Conservation (phyloP, 331 rosid genomes). For the Pyrus hybrid region DNA sequence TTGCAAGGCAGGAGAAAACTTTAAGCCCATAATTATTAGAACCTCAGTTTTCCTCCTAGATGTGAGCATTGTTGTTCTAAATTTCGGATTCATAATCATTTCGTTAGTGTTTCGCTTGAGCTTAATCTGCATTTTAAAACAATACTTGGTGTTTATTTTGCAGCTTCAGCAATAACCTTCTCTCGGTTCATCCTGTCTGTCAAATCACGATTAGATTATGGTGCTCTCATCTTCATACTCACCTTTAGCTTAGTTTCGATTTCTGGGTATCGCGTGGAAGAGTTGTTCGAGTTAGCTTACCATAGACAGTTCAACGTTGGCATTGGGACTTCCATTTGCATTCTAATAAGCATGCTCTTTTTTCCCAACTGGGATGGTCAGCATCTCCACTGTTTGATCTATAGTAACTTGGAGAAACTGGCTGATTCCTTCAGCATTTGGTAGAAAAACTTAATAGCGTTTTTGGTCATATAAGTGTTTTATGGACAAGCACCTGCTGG, state of each 20-base stretch:
- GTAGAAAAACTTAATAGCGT: no score
- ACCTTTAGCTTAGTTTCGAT: slow-evolving; percentile 63
- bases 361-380: slow-evolving; percentile 77
- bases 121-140: not conserved
- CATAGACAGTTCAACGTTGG: slow-evolving; percentile 40
- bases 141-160: not conserved
- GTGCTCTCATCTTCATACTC: slow-evolving; percentile 63
- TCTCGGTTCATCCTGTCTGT: slow-evolving; percentile 65
- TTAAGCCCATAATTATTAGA: slow-evolving; percentile 50
- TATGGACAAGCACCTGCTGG: no score
- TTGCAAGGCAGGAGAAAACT: slow-evolving; percentile 40
- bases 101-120: not conserved
- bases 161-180: slow-evolving; percentile 79
- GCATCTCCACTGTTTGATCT: slow-evolving; percentile 36
- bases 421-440: slow-evolving; percentile 34
- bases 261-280: slow-evolving; percentile 47
- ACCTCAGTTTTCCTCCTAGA: slow-evolving; percentile 58
- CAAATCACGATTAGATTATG: slow-evolving; percentile 71
- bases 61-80: not conserved
- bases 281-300: slow-evolving; percentile 33
- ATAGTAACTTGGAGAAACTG: slow-evolving; percentile 55
- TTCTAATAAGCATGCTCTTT: slow-evolving; percentile 34
- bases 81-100: not conserved
- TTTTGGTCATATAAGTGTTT: no score
- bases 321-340: slow-evolving; percentile 51